Evolutionary conservation across 192 early-diverging fungal species (phyloP), one percentile per base, ranked within the genome.

Genomic region (Pilobolus umbonatus): DNA sequence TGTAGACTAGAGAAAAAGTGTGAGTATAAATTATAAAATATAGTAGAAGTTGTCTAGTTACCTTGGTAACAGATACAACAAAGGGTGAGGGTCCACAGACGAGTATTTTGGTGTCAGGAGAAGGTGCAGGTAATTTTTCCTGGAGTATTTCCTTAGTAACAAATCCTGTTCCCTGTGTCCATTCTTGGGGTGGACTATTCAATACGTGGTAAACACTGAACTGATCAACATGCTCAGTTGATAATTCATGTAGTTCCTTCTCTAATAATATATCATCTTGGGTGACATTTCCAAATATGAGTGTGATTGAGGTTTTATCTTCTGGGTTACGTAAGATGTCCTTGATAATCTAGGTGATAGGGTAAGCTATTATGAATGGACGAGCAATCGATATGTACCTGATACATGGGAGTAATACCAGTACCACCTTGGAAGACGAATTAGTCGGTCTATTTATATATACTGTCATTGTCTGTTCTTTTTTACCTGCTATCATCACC

Each of bases 81-180:
- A 92, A 86, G 14, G 67, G 80, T 28, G 69, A 51, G 17, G 91
- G 89, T 4, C 91, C 70, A 47, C 70, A 72, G 10, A 72, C 60
- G 21, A 80, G 73, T 44, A 83, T 69, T 45, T 57, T 79, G 68
- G 61, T 77, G 61, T 78, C 82, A 25, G 69, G 29, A 26, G 65
- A 62, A 19, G 89, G 75, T 29, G 60, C 56, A 0, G 92, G 92
- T 58, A 88, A 65, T 69, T 79, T 66, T 62, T 83, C 75, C 63
- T 85, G 78, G 43, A 92, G 67, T 63, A 89, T 76, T 15, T 86
- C 75, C 39, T 81, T 74, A 56, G 77, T 87, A 34, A 98, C 73
- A 67, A 79, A 93, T 5, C 93, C 95, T 17, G 73, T 69, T 42
- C 80, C 81, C 31, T 84, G 81, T 34, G 72, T 82, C 95, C 93